Evolutionary conservation across 768 basidiomycete genomes (phyloP), one percentile per base, ranked within the genome.

Genomic region (Podaxis pistillaris): DNA sequence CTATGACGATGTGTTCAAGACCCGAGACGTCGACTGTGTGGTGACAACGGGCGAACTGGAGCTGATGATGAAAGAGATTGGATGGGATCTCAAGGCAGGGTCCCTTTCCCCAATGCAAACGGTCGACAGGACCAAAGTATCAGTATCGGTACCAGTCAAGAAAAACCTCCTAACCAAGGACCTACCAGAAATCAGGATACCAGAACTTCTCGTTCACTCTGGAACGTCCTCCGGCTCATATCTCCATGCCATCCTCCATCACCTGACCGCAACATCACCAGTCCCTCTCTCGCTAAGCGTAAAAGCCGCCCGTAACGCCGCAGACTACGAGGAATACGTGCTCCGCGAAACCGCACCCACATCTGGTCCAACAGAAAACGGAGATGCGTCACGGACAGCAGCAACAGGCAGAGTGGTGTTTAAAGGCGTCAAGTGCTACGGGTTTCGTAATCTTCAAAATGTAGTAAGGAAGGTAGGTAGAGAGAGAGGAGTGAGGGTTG

Each of bases 361-460:
- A 7, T 7, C 49, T 12, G 49, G 4, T 50, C 15, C 49, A 8
- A 26, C 19, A 50, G 49, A 24, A 28, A 50, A 11, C 12, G 49
- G 15, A 73, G 60, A n/a, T 13, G 7, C 19, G 12, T 2, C 26
- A 15, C 22, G 1, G 28, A 26, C 22, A 24, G 12, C 24, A 52
- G 36, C 47, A 73, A 78, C 78, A 2, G 86, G 85, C 37, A 82
- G 84, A 62, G 78, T 89, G 19, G 80, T 97, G 28, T 97, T 98
- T 81, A 91, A 88, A 67, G 96, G 95, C 3, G 94, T 95, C 2
- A 95, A 91, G 67, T 97, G 96, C 74, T 99, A 97, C 71, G 97
- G 97, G 7, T 98, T 98, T 77, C 84, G 94, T 57, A 99, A 99
- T 74, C 78, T 99, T 56, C 96, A 98, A 74, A 99, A 98, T 73